A percentile compares a stretch with the other conserved stretches of the same genome.
phyloP scores from a whole-genome alignment of 495 filamentous ascomycete genomes.

The Podospora conica region DNA sequence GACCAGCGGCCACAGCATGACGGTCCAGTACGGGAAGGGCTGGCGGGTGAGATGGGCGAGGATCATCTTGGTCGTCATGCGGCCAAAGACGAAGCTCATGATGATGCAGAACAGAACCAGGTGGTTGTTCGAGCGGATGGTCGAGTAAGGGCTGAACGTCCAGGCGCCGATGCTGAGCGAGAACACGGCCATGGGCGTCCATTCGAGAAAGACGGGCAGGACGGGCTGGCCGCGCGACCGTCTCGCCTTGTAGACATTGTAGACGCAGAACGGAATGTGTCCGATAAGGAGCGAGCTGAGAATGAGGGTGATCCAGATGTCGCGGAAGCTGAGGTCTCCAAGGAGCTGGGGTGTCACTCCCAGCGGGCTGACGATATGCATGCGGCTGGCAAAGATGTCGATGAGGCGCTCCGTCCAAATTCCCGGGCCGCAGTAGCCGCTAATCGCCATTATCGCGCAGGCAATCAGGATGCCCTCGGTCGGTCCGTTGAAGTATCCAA shows the following conservation, averaged over 20 bases:
- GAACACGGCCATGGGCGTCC: constrained; percentile 84
- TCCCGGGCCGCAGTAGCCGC: constrained; percentile 78
- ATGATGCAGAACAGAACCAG: constrained; percentile 89
- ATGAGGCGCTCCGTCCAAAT: constrained; percentile 77
- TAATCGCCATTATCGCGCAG: constrained; percentile 74
- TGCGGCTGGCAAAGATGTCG: constrained; percentile 52
- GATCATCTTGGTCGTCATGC: constrained; percentile 99
- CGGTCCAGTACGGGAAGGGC: constrained; percentile 94
- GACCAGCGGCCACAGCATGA: constrained; percentile 78
- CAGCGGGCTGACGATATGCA: constrained; percentile 25
- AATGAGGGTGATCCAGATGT: constrained; percentile 82
- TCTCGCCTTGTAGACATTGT: constrained; percentile 75
- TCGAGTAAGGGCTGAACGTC: constrained; percentile 83
- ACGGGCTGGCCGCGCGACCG: constrained; percentile 66
- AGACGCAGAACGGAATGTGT: constrained; percentile 76
- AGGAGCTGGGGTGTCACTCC: constrained; percentile 48
- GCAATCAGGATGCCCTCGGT: constrained; percentile 93
- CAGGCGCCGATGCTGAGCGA: constrained; percentile 67
- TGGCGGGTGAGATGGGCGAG: constrained; percentile 89
- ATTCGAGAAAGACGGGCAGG: constrained; percentile 83
- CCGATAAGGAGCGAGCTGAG: constrained; percentile 63
- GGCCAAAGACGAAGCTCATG: constrained; percentile 95
- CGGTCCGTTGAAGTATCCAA: constrained; percentile 94
- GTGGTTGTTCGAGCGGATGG: constrained; percentile 70
- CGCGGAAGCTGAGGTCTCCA: constrained; percentile 62